Base-by-base conservation (phyloP, 2,329 filamentous ascomycete species). In the Verticillium dahliae region DNA sequence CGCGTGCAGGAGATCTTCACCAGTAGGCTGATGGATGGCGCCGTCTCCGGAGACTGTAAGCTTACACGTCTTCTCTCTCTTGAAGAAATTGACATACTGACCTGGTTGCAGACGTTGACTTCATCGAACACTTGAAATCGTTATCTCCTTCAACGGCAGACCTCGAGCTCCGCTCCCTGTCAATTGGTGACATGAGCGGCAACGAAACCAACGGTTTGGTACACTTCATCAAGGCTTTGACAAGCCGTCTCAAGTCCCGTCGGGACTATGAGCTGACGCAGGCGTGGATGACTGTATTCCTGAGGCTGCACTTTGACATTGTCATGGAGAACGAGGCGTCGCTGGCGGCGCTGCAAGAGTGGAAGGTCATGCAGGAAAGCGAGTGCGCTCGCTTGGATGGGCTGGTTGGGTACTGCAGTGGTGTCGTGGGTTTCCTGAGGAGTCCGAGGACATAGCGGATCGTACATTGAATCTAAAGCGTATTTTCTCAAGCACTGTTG, bases 251-350 rank as follows among this genome's bases (percentile, higher is more conserved):
- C 59, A 76, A 79, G 54, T 80, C 85, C 58, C 86, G 88, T 65
- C 85, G 85, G 57, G 95, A 98, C 74, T 99, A 96, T 74, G 95
- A 99, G 76, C 82, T 99, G 45, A 90, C 92, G 15, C 93, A 98
- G 75, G 92, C 92, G 0, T 99, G 95, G 94, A 98, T 99, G 92
- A 88, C 90, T 1, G 94, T 98, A 1, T 96, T 98, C 70, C 73
- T 99, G 62, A 85, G 88, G 57, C 78, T 97, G 50, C 94, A 98
- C 74, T 84, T 84, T 65, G 83, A 86, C 66, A 65, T 81, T 41
- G 75, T 84, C 52, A 78, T 78, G 76, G 80, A 76, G 71, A 83
- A 70, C 73, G 76, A 78, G 65, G 69, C 73, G 35, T 73, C 94
- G 14, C 79, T 86, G 56, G 77, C 75, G 1, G 85, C 84, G 56